Evolutionary conservation across 1,284 basidiomycete species (phyloP).

Genomic region (Leccinum pachyderme): DNA sequence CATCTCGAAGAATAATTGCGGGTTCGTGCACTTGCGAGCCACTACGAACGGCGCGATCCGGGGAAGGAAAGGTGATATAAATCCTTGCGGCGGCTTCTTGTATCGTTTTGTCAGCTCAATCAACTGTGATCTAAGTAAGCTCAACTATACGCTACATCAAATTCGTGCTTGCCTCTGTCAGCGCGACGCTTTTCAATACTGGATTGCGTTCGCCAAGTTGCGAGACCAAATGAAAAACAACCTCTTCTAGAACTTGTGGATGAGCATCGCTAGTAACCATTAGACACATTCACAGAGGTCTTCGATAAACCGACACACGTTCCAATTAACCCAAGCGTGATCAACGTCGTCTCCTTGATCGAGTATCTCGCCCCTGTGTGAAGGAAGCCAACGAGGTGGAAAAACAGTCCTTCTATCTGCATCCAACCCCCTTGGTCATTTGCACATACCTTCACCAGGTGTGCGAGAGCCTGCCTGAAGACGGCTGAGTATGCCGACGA

Average conservation of each 20-base stretch:
- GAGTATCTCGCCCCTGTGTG: slow-evolving; percentile 40
- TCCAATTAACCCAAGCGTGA: slow-evolving; percentile 60
- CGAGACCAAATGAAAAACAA: slow-evolving; percentile 64
- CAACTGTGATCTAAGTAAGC: slow-evolving; percentile 46
- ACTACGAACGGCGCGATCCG: slow-evolving; percentile 70
- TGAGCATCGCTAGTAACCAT: slow-evolving; percentile 44
- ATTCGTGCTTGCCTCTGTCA: slow-evolving; percentile 47
- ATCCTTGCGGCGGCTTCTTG: slow-evolving; percentile 65
- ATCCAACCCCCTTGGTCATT: slow-evolving; percentile 28
- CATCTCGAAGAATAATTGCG: slow-evolving; percentile 56
- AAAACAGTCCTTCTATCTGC: slow-evolving; percentile 45
- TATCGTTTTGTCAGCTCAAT: slow-evolving; percentile 54
- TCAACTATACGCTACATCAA: slow-evolving; percentile 3
- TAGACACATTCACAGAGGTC: slow-evolving; percentile 1
- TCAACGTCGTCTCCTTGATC: slow-evolving; percentile 58
- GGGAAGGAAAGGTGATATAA: slow-evolving; percentile 70
- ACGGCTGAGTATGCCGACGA: slow-evolving; percentile 13
- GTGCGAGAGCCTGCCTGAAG: slow-evolving; percentile 47
- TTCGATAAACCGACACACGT: slow-evolving; percentile 43
- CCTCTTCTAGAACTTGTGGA: slow-evolving; percentile 54
- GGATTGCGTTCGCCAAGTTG: slow-evolving; percentile 68
- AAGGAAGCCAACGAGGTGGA: slow-evolving; percentile 48
- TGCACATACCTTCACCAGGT: slow-evolving; percentile 44
- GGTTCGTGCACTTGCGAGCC: slow-evolving; percentile 55
- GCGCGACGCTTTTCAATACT: slow-evolving; percentile 67